Evolutionary conservation across 495 filamentous ascomycete species (phyloP).

Genomic region (Aspergillus hancockii): DNA sequence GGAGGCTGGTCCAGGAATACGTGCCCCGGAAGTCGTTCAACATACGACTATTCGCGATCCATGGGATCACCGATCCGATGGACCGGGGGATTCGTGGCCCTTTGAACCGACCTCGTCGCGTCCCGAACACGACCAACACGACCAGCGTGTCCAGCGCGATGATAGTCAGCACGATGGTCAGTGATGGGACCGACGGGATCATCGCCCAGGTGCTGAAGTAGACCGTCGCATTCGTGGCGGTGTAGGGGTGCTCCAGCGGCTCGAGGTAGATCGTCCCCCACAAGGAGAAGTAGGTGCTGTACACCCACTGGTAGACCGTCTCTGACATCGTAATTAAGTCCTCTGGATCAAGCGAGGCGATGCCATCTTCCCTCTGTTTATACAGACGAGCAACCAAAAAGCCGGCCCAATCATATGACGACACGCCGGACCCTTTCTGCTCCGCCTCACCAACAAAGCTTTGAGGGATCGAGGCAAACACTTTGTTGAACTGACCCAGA

Average conservation of each 20-base stretch:
- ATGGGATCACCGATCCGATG: conserved; percentile 41
- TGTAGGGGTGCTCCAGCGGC: conserved; percentile 20
- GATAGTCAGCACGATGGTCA: conserved; percentile 35
- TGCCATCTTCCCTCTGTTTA: conserved; percentile 27
- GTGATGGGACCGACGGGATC: conserved; percentile 35
- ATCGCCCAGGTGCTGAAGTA: conserved; percentile 39
- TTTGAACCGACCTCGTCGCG: conserved; percentile 39
- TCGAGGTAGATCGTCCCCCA: conserved; percentile 41
- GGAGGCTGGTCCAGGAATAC: conserved; percentile 32
- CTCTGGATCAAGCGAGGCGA: conserved; percentile 28
- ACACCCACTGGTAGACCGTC: conserved; percentile 44
- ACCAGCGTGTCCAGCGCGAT: conserved; percentile 40
- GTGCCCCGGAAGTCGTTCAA: conserved; percentile 37
- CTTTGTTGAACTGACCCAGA: conserved; percentile 44
- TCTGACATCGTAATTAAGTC: conserved; percentile 31
- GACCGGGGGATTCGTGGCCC: conserved; percentile 43
- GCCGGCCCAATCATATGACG: conserved; percentile 45
- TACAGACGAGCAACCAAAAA: conserved; percentile 44
- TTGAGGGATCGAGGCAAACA: conserved; percentile 42
- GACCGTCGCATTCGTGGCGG: conserved; percentile 31
- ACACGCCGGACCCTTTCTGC: conserved; percentile 29
- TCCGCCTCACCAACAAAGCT: conserved; percentile 34
- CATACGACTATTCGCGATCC: conserved; percentile 44
- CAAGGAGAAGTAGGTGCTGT: conserved; percentile 43
- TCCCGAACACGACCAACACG: conserved; percentile 41